Base-by-base conservation (phyloP, 2,329 filamentous ascomycete species). In the Blastomyces gilchristii region DNA sequence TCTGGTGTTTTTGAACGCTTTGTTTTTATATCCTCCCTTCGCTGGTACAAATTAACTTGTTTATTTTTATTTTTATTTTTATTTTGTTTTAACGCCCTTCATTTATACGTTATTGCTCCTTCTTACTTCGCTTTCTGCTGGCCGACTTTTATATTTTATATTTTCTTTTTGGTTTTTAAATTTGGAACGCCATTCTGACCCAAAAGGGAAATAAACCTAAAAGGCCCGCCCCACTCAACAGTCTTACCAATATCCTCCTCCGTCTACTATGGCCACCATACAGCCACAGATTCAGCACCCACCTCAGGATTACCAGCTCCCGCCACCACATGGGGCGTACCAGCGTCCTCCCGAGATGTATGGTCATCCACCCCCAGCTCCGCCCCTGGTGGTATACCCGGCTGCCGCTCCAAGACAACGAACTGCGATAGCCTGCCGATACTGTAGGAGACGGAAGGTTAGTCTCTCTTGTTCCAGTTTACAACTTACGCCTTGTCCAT, bases 361-460 rank as follows among this genome's bases (percentile, higher is more conserved):
- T 65, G 71, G 69, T 60, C 73, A 72, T 54, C 69, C 71, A 56
- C 68, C 71, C 53, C 71, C 71, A 53, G 72, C 75, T 61, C 71
- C 72, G 54, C 72, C 72, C 49, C 76, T 73, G 64, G 73, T 76
- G 28, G 74, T 75, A 61, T 78, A 78, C 63, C 75, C 76, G 66
- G 75, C 76, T 58, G 76, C 79, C 45, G 79, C 79, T 53, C 79
- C 79, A 12, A 73, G 79, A 66, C 79, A 81, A 70, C 74, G 79
- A 57, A 81, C 79, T 18, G 79, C 79, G 59, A 81, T 81, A 67
- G 79, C 79, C 39, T 81, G 79, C 68, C 77, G 79, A 61, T 81
- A 81, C 66, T 81, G 79, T 69, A 74, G 79, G 61, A 77, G 79
- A 69, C 77, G 79, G 67, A 81, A 81, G 77, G 79, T 81, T 73